Evolutionary conservation across 768 basidiomycete genomes (phyloP), one percentile per base, ranked within the genome.

Genomic region (Phlebiopsis flavidoalba): DNA sequence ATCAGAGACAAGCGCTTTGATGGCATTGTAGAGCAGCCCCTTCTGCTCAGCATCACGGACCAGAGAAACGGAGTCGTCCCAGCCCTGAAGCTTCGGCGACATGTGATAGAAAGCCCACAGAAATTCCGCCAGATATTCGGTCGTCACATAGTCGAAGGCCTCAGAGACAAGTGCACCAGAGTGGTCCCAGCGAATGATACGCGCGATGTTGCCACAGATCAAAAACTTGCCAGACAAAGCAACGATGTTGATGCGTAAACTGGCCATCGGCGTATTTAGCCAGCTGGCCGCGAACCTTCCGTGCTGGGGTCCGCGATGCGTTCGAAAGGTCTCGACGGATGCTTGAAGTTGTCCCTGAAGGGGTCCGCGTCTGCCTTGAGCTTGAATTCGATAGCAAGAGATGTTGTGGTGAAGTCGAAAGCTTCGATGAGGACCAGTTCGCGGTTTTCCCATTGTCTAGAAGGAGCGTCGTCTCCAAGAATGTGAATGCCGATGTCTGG

Each of bases 141-240:
- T 19, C 8, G 14, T 6, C 14, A 47, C 36, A 65, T 68, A 60
- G 48, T 59, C 45, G 47, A 59, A 35, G 8, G 12, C 15, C 31
- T 50, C 26, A 12, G 31, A 26, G 11, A 59, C 46, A 24, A 51
- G 21, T 11, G 49, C 57, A 15, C 57, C 57, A 2, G 48, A 24
- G 15, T 33, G 57, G 35, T 59, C 57, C 48, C 47, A 50, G 31
- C 46, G 48, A 8, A 50, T n/a, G n/a, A n/a, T n/a, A n/a, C 59
- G 49, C 1, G 71, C 72, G 51, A 37, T 46, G 6, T 63, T 36
- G 7, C n/a, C n/a, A n/a, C n/a, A n/a, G n/a, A n/a, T n/a, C n/a
- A n/a, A n/a, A n/a, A n/a, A n/a, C n/a, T n/a, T n/a, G n/a, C n/a
- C n/a, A n/a, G n/a, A n/a, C n/a, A n/a, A n/a, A n/a, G n/a, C n/a